A percentile compares a stretch with the other conserved stretches of the same genome.
These are phyloP conservation scores for Leccinum aurantiacum DNA, from an alignment of 768 basidiomycete species.

Conservation along the genomic window DNA sequence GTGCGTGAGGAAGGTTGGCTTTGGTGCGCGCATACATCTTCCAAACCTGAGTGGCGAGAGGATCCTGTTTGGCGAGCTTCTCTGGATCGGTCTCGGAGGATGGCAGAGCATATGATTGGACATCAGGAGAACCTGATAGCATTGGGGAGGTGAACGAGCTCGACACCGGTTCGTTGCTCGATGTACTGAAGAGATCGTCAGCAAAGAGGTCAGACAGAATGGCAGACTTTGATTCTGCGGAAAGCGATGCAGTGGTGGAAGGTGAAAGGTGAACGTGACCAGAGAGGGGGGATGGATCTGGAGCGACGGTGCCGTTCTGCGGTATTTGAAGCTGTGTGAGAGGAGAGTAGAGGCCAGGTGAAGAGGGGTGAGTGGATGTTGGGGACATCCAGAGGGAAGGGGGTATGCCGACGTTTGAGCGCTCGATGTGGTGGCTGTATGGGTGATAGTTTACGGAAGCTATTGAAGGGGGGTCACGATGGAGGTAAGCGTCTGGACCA, in stretches of 20 bases:
- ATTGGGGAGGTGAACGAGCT: conserved; percentile 65
- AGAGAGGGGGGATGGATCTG: conserved; percentile 37
- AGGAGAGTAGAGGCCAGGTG: conserved; percentile 42
- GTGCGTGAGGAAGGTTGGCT: conserved; percentile 85
- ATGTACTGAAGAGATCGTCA: conserved; percentile 58
- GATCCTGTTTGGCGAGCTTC: conserved; percentile 77
- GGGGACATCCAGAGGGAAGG: conserved; percentile 88
- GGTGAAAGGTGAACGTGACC: conserved; percentile 39
- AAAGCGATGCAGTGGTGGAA: conserved; percentile 44
- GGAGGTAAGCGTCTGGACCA: conserved; percentile 11
- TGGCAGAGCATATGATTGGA: conserved; percentile 45
- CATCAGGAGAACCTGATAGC: conserved; percentile 67
- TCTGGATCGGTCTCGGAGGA: conserved; percentile 55
- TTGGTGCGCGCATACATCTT: conserved; percentile 92
- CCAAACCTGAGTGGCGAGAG: conserved; percentile 95
- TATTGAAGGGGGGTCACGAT: conserved; percentile 22
- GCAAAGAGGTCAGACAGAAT: conserved; percentile 70
- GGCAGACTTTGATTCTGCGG: conserved; percentile 56
- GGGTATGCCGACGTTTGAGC: conserved; percentile 55
- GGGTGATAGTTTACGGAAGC: conserved; percentile 22
- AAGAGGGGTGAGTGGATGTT: conserved; percentile 46
- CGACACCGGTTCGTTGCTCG: conserved; percentile 35
- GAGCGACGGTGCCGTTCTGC: conserved; percentile 31
- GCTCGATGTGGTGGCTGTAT: conserved; percentile 43
- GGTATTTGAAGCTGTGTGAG: conserved; percentile 39